Evolutionary conservation across 306 rosid genomes (phyloP), one percentile per base, ranked within the genome.

Genomic region (Castanopsis chinensis): DNA sequence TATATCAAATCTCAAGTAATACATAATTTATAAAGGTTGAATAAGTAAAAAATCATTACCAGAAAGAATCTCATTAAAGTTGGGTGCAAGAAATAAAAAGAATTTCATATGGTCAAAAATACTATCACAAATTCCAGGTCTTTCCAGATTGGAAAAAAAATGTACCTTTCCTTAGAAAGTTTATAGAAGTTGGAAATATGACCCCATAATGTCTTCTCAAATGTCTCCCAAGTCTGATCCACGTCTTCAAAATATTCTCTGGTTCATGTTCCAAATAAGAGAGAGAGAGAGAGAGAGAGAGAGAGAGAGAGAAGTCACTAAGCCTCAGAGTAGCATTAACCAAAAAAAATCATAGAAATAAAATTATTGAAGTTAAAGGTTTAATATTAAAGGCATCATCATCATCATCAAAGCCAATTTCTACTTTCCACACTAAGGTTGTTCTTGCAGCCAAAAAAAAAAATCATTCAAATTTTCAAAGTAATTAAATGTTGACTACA

Each of bases 181-280:
- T 95, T 92, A 79, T 90, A 93, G 82, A 90, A 90, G 91, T 95
- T 95, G 81, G 90, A 83, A 82, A 92, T 18, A 73, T 92, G 99
- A 63, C 86, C 93, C 98, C 99, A 95, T 59, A 95, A 86, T 51
- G 94, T 89, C 90, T 86, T 92, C 90, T 95, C 99, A 90, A 95
- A 95, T 78, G 89, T 90, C 86, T 95, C 99, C 99, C 99, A 92
- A 7, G 97, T 90, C 82, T 49, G 89, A 81, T 95, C 99, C 33
- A 95, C 97, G 37, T 95, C 99, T 90, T 95, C 98, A 86, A 93
- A 95, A 87, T 95, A 93, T 85, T 89, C 96, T 73, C 99, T 95
- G 83, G 54, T 33, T 71, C 73, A 79, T 57, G 80, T 67, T 75
- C 52, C 76, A 86, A 74, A 23, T 63, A 74, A 67, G 71, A 72